Percentiles rank a stretch among this genome's conserved stretches.
phyloP scores from a whole-genome alignment of 352 stramenopile genomes.

The Globisporangium splendens region DNA sequence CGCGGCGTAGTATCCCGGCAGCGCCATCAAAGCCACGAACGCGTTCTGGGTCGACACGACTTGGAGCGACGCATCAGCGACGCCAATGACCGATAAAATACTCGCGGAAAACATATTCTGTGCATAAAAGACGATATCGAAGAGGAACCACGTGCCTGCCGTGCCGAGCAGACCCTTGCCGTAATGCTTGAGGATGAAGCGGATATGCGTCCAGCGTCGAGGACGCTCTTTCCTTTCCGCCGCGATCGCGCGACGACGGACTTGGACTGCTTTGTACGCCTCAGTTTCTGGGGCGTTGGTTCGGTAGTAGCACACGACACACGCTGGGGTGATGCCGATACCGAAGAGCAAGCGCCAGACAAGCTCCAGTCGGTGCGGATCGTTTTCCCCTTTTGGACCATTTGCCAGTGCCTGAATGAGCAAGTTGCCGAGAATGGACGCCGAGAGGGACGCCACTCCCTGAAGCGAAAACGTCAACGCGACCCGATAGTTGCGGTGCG shows the following conservation, averaged over 20 bases:
- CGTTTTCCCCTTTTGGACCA: conserved; percentile 33
- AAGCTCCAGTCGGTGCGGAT: conserved; percentile 36
- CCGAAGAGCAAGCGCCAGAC: conserved; percentile 65
- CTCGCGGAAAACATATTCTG: conserved; percentile 77
- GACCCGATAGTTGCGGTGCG: conserved; percentile 47
- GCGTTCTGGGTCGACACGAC: conserved; percentile 52
- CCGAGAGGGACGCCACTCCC: conserved; percentile 45
- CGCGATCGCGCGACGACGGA: conserved; percentile 3
- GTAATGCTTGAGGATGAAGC: conserved; percentile 57
- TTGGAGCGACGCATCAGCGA: conserved; percentile 43
- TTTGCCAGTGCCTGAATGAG: conserved; percentile 43
- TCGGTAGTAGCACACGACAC: conserved; percentile 65
- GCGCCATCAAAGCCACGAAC: conserved; percentile 55
- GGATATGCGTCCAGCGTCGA: conserved; percentile 10
- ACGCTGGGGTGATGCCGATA: conserved; percentile 52
- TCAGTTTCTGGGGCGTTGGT: conserved; percentile 57
- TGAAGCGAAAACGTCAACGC: conserved; percentile 64
- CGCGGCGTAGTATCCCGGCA: conserved; percentile 80
- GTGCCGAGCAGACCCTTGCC: conserved; percentile 54
- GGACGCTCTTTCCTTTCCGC: background rate
- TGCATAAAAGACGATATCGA: conserved; percentile 82
- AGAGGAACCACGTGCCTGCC: conserved; percentile 81
- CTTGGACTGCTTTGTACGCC: conserved; percentile 28
- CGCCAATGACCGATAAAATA: conserved; percentile 59
- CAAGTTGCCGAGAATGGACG: conserved; percentile 57